Conservation (phyloP, 805 yeast genomes). For the Candida mattraensis region DNA sequence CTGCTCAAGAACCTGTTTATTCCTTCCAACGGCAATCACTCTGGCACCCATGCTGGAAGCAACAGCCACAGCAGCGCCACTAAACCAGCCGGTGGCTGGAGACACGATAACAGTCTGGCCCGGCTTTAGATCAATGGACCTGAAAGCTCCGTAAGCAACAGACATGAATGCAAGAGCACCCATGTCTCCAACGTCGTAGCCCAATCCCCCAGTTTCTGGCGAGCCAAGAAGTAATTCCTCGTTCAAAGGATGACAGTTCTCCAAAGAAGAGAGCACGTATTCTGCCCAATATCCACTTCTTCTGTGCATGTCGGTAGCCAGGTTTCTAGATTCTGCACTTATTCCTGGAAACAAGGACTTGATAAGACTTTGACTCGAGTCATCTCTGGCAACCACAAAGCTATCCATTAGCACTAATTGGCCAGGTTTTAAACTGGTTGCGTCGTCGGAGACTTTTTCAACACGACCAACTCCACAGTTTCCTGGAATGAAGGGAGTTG, state of each 20-base stretch:
- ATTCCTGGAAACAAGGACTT: constrained; percentile 5
- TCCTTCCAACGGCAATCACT: constrained; percentile 11
- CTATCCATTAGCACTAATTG: constrained; percentile 9
- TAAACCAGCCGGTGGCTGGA: constrained; percentile 12
- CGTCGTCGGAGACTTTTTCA: not conserved
- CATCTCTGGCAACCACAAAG: constrained; percentile 2
- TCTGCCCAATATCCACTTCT: constrained; percentile 9
- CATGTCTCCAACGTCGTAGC: not conserved
- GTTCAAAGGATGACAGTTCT: constrained; percentile 3
- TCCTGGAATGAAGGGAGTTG: constrained; percentile 9
- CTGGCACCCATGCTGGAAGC: constrained; percentile 14
- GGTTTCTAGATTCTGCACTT: constrained; percentile 1
- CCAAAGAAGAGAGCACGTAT: constrained; percentile 3
- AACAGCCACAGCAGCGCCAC: constrained; percentile 13
- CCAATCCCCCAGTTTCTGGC: not conserved
- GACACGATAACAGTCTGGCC: constrained; percentile 10
- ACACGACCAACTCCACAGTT: constrained; percentile 9
- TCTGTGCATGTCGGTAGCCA: constrained; percentile 2
- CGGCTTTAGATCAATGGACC: constrained; percentile 3
- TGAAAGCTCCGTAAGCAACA: constrained; percentile 8
- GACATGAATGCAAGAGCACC: not conserved
- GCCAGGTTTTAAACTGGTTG: constrained; percentile 2
- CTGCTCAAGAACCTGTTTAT: constrained; percentile 2
- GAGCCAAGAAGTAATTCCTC: constrained; percentile 1
- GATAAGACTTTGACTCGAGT: constrained; percentile 1